These are phyloP conservation scores for Iris pallida DNA, from an alignment of 116 monocot genomes.

Conservation along the genomic window DNA sequence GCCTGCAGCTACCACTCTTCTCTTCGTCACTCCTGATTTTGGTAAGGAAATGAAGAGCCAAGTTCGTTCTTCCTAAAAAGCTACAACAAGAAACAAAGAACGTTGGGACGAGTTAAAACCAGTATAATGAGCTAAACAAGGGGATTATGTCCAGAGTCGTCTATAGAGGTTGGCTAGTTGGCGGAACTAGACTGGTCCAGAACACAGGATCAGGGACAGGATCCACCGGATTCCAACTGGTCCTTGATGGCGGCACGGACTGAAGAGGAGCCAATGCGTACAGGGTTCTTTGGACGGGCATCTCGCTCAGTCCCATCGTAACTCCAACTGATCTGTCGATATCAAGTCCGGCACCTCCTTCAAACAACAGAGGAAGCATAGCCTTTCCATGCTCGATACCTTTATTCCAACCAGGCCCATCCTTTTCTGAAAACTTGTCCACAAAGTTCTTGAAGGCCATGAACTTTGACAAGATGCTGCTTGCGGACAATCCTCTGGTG, in stretches of 20 bases:
- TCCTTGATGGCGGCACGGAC: constrained; percentile 36
- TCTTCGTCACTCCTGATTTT: constrained; percentile 3
- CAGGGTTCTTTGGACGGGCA: constrained; percentile 30
- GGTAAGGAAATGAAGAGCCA: constrained; percentile 5
- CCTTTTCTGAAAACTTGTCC: constrained; percentile 45
- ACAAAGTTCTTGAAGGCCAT: constrained; percentile 74
- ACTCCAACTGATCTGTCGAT: constrained; percentile 20
- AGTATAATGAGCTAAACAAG: neutral
- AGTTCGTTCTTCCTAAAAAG: constrained; percentile 11
- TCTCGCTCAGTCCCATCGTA: constrained; percentile 24
- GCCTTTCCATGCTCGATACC: constrained; percentile 37
- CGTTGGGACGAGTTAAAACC: neutral
- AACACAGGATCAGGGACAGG: constrained; percentile 56
- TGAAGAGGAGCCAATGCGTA: constrained; percentile 43
- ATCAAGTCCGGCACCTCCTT: constrained; percentile 24
- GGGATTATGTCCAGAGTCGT: constrained; percentile 17
- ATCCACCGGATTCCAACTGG: constrained; percentile 61
- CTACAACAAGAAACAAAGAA: neutral
- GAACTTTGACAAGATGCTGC: constrained; percentile 65
- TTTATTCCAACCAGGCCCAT: constrained; percentile 18
- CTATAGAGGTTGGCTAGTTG: constrained; percentile 35
- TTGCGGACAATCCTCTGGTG: constrained; percentile 42
- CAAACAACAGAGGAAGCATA: constrained; percentile 15
- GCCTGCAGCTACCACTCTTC: no score
- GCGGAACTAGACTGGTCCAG: constrained; percentile 56